These are phyloP conservation scores for Plasmodium knowlesi DNA, from an alignment of 169 alveolate species.

Conservation along the genomic window DNA sequence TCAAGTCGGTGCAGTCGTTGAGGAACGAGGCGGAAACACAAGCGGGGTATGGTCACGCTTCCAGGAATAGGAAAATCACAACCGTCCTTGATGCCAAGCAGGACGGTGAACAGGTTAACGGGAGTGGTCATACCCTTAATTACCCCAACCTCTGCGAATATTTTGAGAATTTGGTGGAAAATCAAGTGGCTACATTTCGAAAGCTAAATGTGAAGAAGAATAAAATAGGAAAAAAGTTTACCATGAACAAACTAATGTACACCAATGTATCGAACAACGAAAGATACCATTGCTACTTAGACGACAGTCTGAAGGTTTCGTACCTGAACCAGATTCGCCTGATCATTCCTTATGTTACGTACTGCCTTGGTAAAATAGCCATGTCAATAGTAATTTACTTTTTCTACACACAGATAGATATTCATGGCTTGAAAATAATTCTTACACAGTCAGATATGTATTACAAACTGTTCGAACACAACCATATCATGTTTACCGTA, in stretches of 20 bases:
- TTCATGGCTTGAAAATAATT: constrained; percentile 16
- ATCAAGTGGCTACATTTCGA: not conserved
- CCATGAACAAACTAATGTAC: constrained; percentile 61
- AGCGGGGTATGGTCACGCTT: not conserved
- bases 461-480: constrained; percentile 28
- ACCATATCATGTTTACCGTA: constrained; percentile 38
- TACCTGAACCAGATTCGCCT: constrained; percentile 47
- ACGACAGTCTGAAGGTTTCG: constrained; percentile 42
- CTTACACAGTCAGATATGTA: constrained; percentile 18
- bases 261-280: constrained; percentile 50
- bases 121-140: not conserved
- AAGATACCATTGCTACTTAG: constrained; percentile 37
- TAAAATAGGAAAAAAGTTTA: constrained; percentile 16
- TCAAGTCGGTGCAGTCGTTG: not conserved
- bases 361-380: constrained; percentile 51
- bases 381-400: constrained; percentile 54
- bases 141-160: not conserved
- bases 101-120: not conserved
- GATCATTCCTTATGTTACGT: constrained; percentile 55
- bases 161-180: constrained; percentile 20
- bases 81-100: not conserved
- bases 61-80: not conserved
- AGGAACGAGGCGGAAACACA: not conserved
- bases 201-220: constrained; percentile 29
- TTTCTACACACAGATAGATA: constrained; percentile 20